Conservation (phyloP, 768 basidiomycete species). For the Termitomyces titanicus region DNA sequence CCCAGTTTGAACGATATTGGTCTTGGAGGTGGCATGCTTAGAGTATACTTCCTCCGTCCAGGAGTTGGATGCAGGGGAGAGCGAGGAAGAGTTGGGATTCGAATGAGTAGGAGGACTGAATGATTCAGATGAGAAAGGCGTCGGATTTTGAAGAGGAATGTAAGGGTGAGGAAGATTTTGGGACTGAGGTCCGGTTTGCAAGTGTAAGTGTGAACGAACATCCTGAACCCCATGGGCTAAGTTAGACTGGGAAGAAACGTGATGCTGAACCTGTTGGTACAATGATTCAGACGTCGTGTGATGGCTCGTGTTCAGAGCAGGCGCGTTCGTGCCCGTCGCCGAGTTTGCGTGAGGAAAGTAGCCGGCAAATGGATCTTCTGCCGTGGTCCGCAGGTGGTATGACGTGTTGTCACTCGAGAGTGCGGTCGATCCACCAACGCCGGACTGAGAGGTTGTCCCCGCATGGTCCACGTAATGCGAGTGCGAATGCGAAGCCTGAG, state of each 20-base stretch:
- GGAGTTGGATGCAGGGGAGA: conserved; percentile 17
- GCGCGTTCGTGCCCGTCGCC: conserved; percentile 10
- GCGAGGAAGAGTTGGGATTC: conserved; percentile 15
- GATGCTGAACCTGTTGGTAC: conserved; percentile 20
- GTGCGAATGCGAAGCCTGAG: conserved; percentile 6
- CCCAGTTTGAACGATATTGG: conserved; percentile 1
- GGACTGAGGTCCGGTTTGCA: conserved; percentile 7
- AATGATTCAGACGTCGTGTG: conserved; percentile 24
- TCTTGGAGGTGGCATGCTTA: conserved; percentile 3
- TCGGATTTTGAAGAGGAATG: neutral
- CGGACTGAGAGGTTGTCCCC: conserved; percentile 18
- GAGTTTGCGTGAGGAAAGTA: conserved; percentile 14
- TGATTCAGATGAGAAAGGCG: conserved; percentile 3
- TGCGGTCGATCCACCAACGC: conserved; percentile 6
- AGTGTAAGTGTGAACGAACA: neutral
- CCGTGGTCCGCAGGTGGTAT: conserved; percentile 10
- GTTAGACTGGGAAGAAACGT: conserved; percentile 11
- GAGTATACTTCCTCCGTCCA: conserved; percentile 19
- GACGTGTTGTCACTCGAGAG: conserved; percentile 4
- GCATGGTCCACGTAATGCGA: conserved; percentile 22
- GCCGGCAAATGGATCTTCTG: conserved; percentile 12
- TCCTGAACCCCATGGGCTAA: neutral
- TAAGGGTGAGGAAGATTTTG: conserved; percentile 10
- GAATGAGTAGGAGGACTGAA: conserved; percentile 8
- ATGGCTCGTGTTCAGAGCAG: conserved; percentile 12